phyloP scores from a whole-genome alignment of 1,284 basidiomycete genomes.

The Athelia sp. region DNA sequence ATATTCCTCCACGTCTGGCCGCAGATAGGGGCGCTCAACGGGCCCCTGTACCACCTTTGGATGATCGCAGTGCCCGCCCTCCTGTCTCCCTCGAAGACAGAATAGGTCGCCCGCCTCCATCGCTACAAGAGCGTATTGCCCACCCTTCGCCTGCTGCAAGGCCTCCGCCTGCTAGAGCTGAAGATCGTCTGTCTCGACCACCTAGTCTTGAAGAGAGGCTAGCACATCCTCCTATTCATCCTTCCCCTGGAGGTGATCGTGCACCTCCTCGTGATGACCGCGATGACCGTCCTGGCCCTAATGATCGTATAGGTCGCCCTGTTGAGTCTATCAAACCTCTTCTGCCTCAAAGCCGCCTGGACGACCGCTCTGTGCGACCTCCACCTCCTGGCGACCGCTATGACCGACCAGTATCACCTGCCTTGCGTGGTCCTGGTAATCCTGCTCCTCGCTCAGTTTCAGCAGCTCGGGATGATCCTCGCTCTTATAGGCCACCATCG shows the following conservation, averaged over 20 bases:
- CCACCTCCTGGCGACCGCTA: neutral
- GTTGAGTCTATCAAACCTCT: neutral
- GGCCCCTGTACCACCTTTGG: neutral
- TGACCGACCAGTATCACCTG: neutral
- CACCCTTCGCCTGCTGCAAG: neutral
- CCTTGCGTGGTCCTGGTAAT: neutral
- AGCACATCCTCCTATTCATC: neutral
- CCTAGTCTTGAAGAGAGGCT: neutral
- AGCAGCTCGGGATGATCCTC: neutral
- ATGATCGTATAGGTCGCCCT: neutral
- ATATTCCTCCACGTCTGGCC: neutral
- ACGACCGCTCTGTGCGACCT: conserved; percentile 1
- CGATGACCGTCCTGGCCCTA: neutral
- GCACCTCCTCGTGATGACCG: neutral
- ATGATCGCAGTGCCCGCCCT: neutral
- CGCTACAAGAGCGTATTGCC: neutral
- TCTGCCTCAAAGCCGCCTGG: neutral
- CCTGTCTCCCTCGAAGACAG: neutral
- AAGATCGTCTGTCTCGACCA: neutral
- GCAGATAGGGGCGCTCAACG: neutral
- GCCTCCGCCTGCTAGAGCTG: neutral
- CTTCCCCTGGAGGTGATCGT: neutral
- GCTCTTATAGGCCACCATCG: neutral
- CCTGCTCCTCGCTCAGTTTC: neutral
- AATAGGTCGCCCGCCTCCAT: neutral